Evolutionary conservation across 495 filamentous ascomycete species (phyloP).

Genomic region (Penicillium egyptiacum): DNA sequence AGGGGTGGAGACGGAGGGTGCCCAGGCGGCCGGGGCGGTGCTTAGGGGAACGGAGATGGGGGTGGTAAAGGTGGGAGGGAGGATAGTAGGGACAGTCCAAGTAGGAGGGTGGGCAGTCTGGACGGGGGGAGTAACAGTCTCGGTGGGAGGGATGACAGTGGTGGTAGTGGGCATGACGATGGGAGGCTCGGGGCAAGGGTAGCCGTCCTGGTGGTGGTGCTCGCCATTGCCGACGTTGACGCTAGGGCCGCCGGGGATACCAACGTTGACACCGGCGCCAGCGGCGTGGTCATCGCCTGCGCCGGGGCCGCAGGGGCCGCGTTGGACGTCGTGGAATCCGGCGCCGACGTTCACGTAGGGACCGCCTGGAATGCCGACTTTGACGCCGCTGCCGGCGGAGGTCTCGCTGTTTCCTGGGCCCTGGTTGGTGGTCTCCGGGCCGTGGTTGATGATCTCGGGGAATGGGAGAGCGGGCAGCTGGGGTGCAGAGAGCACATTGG

Average conservation of each 20-base stretch:
- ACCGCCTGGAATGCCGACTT: constrained; percentile 32
- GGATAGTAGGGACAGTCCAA: neutral
- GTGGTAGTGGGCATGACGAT: neutral
- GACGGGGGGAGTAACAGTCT: too few relatives aligned
- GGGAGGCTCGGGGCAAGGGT: constrained; percentile 26
- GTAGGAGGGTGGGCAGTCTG: too few relatives aligned
- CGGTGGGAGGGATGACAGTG: neutral
- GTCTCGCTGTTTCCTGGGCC: constrained; percentile 28
- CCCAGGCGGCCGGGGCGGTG: constrained; percentile 21
- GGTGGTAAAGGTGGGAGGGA: constrained; percentile 23
- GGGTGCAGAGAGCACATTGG: constrained; percentile 36
- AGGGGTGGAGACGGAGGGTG: constrained; percentile 22
- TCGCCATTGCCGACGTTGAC: constrained; percentile 23
- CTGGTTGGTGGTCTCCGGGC: constrained; percentile 16
- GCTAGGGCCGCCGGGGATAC: constrained; percentile 36
- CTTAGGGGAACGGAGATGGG: constrained; percentile 22
- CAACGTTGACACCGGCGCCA: constrained; percentile 23
- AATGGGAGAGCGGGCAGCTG: constrained; percentile 21
- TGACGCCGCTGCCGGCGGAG: constrained; percentile 30
- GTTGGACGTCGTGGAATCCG: constrained; percentile 19
- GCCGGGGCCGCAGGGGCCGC: constrained; percentile 24
- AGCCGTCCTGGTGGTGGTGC: constrained; percentile 23
- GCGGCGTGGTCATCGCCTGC: constrained; percentile 23
- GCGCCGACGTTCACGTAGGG: constrained; percentile 25
- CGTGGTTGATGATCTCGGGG: constrained; percentile 14